Conservation (phyloP, 2,329 filamentous ascomycete species). For the Shiraia bambusicola region DNA sequence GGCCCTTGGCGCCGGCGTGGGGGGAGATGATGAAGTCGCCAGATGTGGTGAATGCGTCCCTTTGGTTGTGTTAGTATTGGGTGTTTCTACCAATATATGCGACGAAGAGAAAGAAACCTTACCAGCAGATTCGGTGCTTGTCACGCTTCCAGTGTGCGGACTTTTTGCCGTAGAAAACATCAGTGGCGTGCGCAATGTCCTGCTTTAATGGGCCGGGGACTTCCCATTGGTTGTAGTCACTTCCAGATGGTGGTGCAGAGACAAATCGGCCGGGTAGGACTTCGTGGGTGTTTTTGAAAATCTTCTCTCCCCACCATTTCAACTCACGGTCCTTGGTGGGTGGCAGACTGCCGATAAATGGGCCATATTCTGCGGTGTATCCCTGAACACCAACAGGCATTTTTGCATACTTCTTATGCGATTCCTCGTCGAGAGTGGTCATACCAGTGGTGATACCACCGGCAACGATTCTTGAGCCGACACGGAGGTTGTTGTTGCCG, state of each 20-base stretch:
- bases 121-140: conserved; percentile 69
- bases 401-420: conserved; percentile 27
- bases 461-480: conserved; percentile 57
- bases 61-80: conserved; percentile 31
- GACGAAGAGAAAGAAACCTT: conserved; percentile 12
- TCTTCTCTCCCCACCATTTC: conserved; percentile 41
- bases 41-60: conserved; percentile 64
- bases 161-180: conserved; percentile 61
- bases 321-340: conserved; percentile 38
- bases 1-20: conserved; percentile 48
- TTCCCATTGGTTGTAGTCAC: conserved; percentile 65
- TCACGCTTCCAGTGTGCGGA: conserved; percentile 59
- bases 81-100: conserved; percentile 26
- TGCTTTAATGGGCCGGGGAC: conserved; percentile 58
- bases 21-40: conserved; percentile 58
- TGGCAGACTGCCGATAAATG: conserved; percentile 37
- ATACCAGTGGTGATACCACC: conserved; percentile 56
- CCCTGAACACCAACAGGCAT: conserved; percentile 42
- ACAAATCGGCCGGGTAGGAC: conserved; percentile 53
- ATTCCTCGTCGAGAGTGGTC: conserved; percentile 46
- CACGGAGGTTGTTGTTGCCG: conserved; percentile 54
- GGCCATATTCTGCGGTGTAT: conserved; percentile 32
- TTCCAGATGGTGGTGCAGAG: conserved; percentile 58
- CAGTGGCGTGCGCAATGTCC: conserved; percentile 59
- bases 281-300: conserved; percentile 39